Evolutionary conservation across 1,139 yeast genomes (phyloP), one percentile per base, ranked within the genome.

Genomic region (Diutina pseudorugosa): DNA sequence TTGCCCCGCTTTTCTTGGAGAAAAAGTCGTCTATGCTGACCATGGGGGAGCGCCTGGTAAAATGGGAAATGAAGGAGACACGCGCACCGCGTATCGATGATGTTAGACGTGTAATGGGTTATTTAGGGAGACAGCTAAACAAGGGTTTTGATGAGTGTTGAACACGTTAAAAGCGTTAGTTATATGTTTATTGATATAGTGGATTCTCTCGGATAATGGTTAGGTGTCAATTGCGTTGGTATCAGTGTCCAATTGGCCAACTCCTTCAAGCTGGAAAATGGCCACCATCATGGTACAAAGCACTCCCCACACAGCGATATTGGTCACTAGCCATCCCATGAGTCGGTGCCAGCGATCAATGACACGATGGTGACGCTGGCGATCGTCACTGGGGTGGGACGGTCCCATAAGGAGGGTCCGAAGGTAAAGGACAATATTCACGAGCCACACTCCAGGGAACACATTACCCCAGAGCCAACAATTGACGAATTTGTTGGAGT

Each of bases 11-110:
- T 21, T 44, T 44, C 30, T 44, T 44, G 12, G 27, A 21, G 27
- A 44, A 44, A 23, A 44, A 44, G 27, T 44, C 47, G 30, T 44
- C 47, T 21, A 44, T 44, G 12, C 18, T 20, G 30, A 44, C 47
- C 47, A 44, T 44, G 33, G 25, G n/a, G 44, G 11, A 4, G 20
- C 42, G 19, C n/a, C 11, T 19, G 44, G 25, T 41, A 4, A 20
- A 12, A 8, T n/a, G n/a, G 44, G 25, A 23, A 23, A 20, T 19
- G 20, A 16, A 30, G n/a, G 14, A 30, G n/a, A 30, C 36, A 30
- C 36, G 36, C 36, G 36, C 36, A 30, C 36, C 36, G 36, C 36
- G 36, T 30, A n/a, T n/a, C n/a, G n/a, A n/a, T 30, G 25, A 23
- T 23, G n/a, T n/a, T 12, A 14, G 36, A 30, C 36, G 36, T 14